A percentile compares a stretch with the other conserved stretches of the same genome.
Conservation (phyloP, 1,139 yeast species). For the Geotrichum histeridarum region DNA sequence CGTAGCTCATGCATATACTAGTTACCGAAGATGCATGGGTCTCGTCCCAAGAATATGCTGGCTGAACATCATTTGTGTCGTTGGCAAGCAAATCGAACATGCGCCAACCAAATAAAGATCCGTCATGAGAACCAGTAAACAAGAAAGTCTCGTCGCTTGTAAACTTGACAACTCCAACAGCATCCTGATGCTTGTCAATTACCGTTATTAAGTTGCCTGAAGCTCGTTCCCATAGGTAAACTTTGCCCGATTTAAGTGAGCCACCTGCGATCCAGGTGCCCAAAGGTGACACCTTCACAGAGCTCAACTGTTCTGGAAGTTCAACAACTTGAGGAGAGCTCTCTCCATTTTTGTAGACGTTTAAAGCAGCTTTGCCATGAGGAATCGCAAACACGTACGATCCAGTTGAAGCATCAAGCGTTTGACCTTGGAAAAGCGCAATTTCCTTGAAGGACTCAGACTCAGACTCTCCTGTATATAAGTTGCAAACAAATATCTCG, state of each 20-base stretch:
- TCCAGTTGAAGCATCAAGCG: conserved; percentile 21
- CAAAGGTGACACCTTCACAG: conserved; percentile 50
- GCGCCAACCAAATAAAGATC: conserved; percentile 73
- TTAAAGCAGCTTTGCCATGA: conserved; percentile 62
- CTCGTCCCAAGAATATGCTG: conserved; percentile 54
- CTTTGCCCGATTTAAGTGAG: conserved; percentile 55
- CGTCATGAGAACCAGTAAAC: conserved; percentile 72
- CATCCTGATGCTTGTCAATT: conserved; percentile 81
- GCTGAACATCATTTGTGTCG: conserved; percentile 38
- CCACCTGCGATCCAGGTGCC: conserved; percentile 64
- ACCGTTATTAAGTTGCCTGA: conserved; percentile 72
- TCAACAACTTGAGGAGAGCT: conserved; percentile 78
- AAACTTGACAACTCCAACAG: conserved; percentile 54
- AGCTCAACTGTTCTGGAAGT: conserved; percentile 69
- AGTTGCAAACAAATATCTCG: conserved; percentile 20
- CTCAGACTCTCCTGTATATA: conserved; percentile 16
- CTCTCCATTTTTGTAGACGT: conserved; percentile 72
- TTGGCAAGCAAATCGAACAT: conserved; percentile 51
- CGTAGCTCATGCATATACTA: conserved; percentile 52
- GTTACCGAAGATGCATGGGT: conserved; percentile 68
- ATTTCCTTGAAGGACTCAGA: conserved; percentile 18
- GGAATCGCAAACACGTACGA: conserved; percentile 55
- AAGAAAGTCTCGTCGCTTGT: conserved; percentile 63
- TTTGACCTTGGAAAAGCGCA: conserved; percentile 9
- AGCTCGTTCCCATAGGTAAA: conserved; percentile 80